Evolutionary conservation across 2,329 filamentous ascomycete genomes (phyloP).

Genomic region (Phaeosphaeria sp.): DNA sequence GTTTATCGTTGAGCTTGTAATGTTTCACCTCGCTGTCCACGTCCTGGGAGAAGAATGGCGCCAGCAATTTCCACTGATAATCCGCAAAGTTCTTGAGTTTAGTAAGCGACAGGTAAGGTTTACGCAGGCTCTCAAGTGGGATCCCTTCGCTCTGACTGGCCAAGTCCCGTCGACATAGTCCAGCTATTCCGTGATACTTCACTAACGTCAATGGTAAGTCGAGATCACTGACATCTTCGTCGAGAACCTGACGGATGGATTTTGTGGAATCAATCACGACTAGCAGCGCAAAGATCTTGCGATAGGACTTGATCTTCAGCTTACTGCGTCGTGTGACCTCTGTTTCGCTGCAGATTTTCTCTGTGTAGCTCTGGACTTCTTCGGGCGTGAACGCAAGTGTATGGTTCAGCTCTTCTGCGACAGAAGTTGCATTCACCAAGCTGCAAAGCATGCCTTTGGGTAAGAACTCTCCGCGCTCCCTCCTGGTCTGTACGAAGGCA

Average conservation of each 20-base stretch:
- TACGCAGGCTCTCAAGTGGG: constrained; percentile 3
- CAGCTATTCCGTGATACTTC: neutral
- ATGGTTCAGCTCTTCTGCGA: constrained; percentile 8
- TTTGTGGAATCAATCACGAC: constrained; percentile 10
- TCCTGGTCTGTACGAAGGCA: constrained; percentile 1
- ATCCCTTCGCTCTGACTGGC: neutral
- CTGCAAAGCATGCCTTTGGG: constrained; percentile 3
- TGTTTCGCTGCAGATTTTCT: constrained; percentile 6
- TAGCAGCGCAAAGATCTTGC: constrained; percentile 18
- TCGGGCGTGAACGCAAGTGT: neutral
- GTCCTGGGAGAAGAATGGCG: constrained; percentile 16
- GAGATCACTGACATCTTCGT: constrained; percentile 18
- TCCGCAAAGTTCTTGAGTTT: constrained; percentile 12
- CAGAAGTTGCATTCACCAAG: constrained; percentile 6
- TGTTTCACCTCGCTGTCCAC: constrained; percentile 12
- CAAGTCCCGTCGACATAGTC: neutral
- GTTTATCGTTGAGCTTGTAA: constrained; percentile 18
- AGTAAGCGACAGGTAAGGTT: constrained; percentile 9
- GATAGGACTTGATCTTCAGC: constrained; percentile 13
- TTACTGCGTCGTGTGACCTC: neutral
- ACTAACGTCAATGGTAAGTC: constrained; percentile 15
- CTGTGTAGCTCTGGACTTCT: constrained; percentile 1
- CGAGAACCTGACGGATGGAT: constrained; percentile 10
- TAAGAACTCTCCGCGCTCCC: constrained; percentile 2
- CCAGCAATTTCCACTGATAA: constrained; percentile 24